A percentile compares a stretch with the other conserved stretches of the same genome.
Evolutionary conservation across 2,329 filamentous ascomycete genomes (phyloP).

Genomic region (Zopfia rhizophila): DNA sequence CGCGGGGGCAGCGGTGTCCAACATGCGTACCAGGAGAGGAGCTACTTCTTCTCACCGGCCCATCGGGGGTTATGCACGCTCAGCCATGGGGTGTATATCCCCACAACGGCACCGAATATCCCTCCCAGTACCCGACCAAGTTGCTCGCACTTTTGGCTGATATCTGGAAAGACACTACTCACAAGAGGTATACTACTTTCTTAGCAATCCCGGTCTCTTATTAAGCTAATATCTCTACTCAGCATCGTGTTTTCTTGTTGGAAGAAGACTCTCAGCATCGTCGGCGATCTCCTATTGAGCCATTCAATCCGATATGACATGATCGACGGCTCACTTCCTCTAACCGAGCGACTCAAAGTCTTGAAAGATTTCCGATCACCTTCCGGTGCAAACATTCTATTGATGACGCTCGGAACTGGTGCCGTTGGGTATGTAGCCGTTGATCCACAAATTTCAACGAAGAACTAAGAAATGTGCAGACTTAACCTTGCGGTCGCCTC

Average conservation of each 20-base stretch:
- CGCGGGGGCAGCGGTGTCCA: constrained; percentile 5
- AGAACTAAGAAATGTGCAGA: constrained; percentile 1
- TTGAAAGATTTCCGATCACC: constrained; percentile 23
- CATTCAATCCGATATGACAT: constrained; percentile 30
- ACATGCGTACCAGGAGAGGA: constrained; percentile 1
- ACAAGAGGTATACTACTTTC: constrained; percentile 16
- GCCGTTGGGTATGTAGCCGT: constrained; percentile 27
- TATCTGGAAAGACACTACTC: background rate
- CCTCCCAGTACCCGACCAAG: constrained; percentile 11
- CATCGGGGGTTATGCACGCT: too few species aligned
- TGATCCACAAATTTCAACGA: background rate
- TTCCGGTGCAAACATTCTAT: constrained; percentile 25
- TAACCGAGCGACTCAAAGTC: constrained; percentile 20
- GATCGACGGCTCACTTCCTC: constrained; percentile 26
- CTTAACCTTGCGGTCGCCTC: constrained; percentile 29
- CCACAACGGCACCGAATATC: background rate
- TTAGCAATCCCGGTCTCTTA: constrained; percentile 20
- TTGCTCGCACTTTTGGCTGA: constrained; percentile 6
- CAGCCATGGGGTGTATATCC: background rate
- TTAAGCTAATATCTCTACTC: too few species aligned
- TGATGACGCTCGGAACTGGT: constrained; percentile 38
- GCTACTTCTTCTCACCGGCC: background rate
- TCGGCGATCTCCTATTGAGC: constrained; percentile 32
- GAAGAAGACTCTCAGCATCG: constrained; percentile 46
- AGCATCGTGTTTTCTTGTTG: constrained; percentile 51